These are phyloP conservation scores for Phylloporus scabripes DNA, from an alignment of 768 basidiomycete genomes.

Conservation along the genomic window DNA sequence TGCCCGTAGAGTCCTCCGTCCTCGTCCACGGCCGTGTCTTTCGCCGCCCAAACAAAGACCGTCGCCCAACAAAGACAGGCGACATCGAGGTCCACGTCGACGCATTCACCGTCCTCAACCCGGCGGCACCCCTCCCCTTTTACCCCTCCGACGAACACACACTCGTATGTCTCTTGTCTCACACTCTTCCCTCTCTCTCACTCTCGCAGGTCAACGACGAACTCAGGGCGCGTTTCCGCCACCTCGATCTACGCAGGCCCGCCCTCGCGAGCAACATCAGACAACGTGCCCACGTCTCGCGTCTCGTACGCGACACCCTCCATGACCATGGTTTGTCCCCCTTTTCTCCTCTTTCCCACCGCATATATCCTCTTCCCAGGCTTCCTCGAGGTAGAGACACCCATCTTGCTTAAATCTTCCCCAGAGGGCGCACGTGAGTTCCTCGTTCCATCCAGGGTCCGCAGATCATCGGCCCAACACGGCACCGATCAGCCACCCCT, in stretches of 20 bases:
- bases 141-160: slow-evolving; percentile 71
- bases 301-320: slow-evolving; percentile 65
- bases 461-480: slow-evolving; percentile 27
- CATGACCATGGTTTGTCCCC: slow-evolving; percentile 59
- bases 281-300: slow-evolving; percentile 77
- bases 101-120: slow-evolving; percentile 69
- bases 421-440: slow-evolving; percentile 95
- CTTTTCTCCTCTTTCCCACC: slow-evolving; percentile 5
- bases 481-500: slow-evolving; percentile 30
- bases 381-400: slow-evolving; percentile 93
- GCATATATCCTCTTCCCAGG: slow-evolving; percentile 39
- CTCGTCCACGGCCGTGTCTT: slow-evolving; percentile 70
- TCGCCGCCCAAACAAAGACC: slow-evolving; percentile 55
- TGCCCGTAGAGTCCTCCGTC: slow-evolving; percentile 77
- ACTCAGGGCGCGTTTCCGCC: slow-evolving; percentile 76
- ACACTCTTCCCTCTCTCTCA: neutral
- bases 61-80: slow-evolving; percentile 59
- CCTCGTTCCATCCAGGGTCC: slow-evolving; percentile 72
- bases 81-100: slow-evolving; percentile 78
- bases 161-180: slow-evolving; percentile 47
- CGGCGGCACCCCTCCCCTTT: slow-evolving; percentile 78
- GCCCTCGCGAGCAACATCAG: slow-evolving; percentile 73
- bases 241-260: slow-evolving; percentile 81
- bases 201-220: slow-evolving; percentile 72
- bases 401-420: slow-evolving; percentile 82